Evolutionary conservation across 202 grass and related monocot species (phyloP), one percentile per base, ranked within the genome.

Genomic region (Zoysia matrella): DNA sequence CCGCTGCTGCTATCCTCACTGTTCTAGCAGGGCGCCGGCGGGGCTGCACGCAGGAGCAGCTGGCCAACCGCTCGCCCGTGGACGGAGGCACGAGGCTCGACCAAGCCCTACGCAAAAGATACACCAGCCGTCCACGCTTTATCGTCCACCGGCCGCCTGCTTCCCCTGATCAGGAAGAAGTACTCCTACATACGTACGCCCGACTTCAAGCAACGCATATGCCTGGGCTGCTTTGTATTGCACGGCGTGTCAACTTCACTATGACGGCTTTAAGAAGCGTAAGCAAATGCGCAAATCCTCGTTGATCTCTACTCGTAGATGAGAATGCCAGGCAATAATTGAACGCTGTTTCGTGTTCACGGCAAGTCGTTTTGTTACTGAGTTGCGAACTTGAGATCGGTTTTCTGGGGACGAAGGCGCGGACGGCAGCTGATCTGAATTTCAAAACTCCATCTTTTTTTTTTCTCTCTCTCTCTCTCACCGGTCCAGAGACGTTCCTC

Each of bases 81-180:
- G 49, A 78, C 63, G 30, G 30, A 36, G 30, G 62, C 49, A 78
- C 61, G 62, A 78, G 76, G 50, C 62, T 53, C 11, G 51, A 12
- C 16, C 62, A 76, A 58, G 52, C 44, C 52, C 53, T 69, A 76
- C 81, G 53, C 45, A 12, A 67, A 75, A 57, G 71, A 56, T 74
- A 60, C 72, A 75, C 52, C 15, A 67, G 18, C 22, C 71, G 70
- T 83, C 62, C 71, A 75, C 81, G 71, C 72, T 75, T 60, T 58
- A 75, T 36, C 30, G 30, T 18, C 61, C 52, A 4, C 69, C 41
- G 7, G 6, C 39, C n/a, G 40, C 1, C 57, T 4, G 22, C 11
- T 16, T 56, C 49, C 43, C n/a, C 54, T 60, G 78, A 16, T 50
- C 30, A 36, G 30, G 30, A 36, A 36, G 30, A 36, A 36, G 30